Conservation (phyloP, 305 asterid genomes). For the Fraxinus dipetala region DNA sequence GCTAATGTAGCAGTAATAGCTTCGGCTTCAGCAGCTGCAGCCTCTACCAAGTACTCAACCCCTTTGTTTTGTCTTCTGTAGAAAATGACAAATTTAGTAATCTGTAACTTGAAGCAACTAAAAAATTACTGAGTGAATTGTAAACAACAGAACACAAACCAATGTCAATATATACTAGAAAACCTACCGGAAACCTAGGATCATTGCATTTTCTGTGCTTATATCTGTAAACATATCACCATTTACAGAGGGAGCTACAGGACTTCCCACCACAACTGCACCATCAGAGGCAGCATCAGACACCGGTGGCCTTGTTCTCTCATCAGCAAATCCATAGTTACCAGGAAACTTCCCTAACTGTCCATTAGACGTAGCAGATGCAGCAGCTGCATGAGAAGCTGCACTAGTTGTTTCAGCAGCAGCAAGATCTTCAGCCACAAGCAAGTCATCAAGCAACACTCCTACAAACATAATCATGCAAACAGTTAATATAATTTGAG, state of each 20-base stretch:
- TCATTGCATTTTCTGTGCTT: constrained; percentile 84
- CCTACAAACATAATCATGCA: constrained; percentile 41
- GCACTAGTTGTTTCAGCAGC: constrained; percentile 95
- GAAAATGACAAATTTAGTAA: constrained; percentile 23
- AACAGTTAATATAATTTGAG: constrained; percentile 8
- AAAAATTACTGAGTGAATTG: not conserved
- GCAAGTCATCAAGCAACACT: constrained; percentile 85
- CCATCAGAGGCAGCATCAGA: constrained; percentile 62
- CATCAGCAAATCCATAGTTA: constrained; percentile 67
- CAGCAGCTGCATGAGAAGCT: constrained; percentile 95
- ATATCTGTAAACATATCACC: constrained; percentile 93
- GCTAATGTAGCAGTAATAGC: constrained; percentile 92
- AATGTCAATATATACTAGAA: constrained; percentile 6
- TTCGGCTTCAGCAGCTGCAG: constrained; percentile 98
- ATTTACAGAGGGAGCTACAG: constrained; percentile 91
- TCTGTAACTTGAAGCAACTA: constrained; percentile 19
- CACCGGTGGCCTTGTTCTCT: constrained; percentile 51
- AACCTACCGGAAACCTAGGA: constrained; percentile 75
- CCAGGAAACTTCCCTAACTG: constrained; percentile 65
- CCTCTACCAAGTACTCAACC: constrained; percentile 94
- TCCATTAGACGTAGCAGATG: constrained; percentile 66
- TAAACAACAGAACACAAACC: constrained; percentile 10
- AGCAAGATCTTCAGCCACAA: constrained; percentile 93
- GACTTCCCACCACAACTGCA: constrained; percentile 84
- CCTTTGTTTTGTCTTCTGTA: constrained; percentile 81